Evolutionary conservation across 1,139 yeast genomes (phyloP), one percentile per base, ranked within the genome.

Genomic region (Chernovozyma sophiae-reginae): DNA sequence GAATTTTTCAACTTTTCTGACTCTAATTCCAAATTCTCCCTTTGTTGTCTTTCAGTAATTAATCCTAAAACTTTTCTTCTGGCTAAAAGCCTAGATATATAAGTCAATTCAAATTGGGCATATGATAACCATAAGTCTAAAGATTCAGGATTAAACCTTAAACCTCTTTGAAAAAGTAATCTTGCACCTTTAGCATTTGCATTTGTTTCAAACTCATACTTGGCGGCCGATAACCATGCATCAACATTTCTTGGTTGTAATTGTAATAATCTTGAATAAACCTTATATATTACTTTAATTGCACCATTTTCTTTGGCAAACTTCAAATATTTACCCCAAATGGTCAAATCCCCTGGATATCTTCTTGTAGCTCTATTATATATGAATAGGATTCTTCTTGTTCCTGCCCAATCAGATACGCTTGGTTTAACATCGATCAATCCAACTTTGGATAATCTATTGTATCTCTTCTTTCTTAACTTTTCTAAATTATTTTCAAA

Each of bases 141-240:
- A 2, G 83, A 76, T 35, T 86, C 92, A 4, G 84, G 75, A 54
- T 92, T 90, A 55, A 94, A 83, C 55, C 96, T 74, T 33, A 94
- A 68, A 25, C 84, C 95, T 47, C 86, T 76, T 58, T 90, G 97
- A 62, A 90, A 81, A 32, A 92, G 72, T 11, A 78, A 76, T 60
- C 99, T 75, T 14, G 97, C 94, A 31, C 95, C 94, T 53, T 84
- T 79, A 37, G 95, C 89, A 51, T 89, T 86, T 35, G 92, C 86
- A 59, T 92, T 89, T 30, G 74, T 75, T 51, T 92, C 96, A 51
- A 86, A 81, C 62, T 94, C 97, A 59, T 87, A 89, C 55, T 86
- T 86, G 33, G 97, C 97, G 18, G 97, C 97, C 52, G 89, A 77
- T 36, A 92, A 77, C 98, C 98, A 94, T 12, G 94, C 86, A 49